A percentile compares a stretch with the other conserved stretches of the same genome.
Evolutionary conservation across 352 stramenopile species (phyloP).

Genomic region (Albugo laibachii): DNA sequence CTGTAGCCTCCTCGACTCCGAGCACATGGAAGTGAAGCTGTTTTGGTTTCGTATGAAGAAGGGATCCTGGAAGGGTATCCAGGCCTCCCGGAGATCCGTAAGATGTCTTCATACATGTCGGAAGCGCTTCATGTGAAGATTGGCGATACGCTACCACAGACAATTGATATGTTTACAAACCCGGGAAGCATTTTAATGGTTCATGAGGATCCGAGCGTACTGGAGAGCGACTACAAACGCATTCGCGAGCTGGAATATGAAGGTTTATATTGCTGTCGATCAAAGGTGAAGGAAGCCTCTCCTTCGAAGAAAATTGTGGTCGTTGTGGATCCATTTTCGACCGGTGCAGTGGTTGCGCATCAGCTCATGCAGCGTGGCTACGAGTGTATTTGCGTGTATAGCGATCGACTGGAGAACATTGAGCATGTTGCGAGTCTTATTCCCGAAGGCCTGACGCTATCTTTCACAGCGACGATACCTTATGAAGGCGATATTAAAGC

Average conservation of each 20-base stretch:
- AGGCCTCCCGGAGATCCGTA: constrained; percentile 69
- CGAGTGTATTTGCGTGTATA: constrained; percentile 79
- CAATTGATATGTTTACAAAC: constrained; percentile 83
- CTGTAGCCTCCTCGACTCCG: constrained; percentile 35
- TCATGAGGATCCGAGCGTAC: constrained; percentile 45
- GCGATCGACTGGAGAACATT: constrained; percentile 63
- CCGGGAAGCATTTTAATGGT: constrained; percentile 73
- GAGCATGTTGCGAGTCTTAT: constrained; percentile 59
- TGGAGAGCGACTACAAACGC: constrained; percentile 63
- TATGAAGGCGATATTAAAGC: constrained; percentile 24
- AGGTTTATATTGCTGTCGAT: constrained; percentile 29
- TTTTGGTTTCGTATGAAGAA: constrained; percentile 78
- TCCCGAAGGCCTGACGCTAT: constrained; percentile 47
- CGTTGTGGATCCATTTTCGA: constrained; percentile 92
- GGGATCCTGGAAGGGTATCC: constrained; percentile 71
- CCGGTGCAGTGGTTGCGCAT: constrained; percentile 86
- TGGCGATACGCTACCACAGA: constrained; percentile 33
- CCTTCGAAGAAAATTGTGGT: constrained; percentile 56
- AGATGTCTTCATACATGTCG: constrained; percentile 75
- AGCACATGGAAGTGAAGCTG: constrained; percentile 78
- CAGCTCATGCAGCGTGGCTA: constrained; percentile 79
- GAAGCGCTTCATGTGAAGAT: constrained; percentile 49
- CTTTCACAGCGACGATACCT: constrained; percentile 57
- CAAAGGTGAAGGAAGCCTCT: constrained; percentile 1
- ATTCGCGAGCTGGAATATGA: constrained; percentile 69